Conservation (phyloP, 2,329 filamentous ascomycete species). For the Seiridium cupressi region DNA sequence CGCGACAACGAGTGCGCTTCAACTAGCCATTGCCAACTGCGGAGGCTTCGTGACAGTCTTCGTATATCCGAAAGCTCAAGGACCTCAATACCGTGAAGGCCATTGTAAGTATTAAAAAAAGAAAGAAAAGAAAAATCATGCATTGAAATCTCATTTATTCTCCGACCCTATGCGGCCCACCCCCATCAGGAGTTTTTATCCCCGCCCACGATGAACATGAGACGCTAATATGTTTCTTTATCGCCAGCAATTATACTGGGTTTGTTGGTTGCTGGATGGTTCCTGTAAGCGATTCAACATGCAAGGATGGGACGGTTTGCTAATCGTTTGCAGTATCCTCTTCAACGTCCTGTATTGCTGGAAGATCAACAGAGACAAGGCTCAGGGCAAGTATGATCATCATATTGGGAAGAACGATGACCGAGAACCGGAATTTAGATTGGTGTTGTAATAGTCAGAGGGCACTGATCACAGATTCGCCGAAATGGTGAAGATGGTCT, state of each 20-base stretch:
- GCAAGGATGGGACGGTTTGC: not conserved
- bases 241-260: constrained; percentile 51
- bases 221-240: too few relatives aligned
- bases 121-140: too few relatives aligned
- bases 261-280: constrained; percentile 60
- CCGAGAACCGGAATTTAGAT: constrained; percentile 59
- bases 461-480: too few relatives aligned
- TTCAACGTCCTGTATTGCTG: constrained; percentile 60
- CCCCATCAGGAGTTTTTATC: too few relatives aligned
- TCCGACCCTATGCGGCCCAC: too few relatives aligned
- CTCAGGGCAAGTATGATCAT: constrained; percentile 54
- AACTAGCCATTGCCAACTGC: constrained; percentile 65
- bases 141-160: too few relatives aligned
- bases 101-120: constrained; percentile 32
- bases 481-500: too few relatives aligned
- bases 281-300: constrained; percentile 50
- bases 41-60: constrained; percentile 67
- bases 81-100: constrained; percentile 57
- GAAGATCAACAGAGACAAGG: constrained; percentile 65
- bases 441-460: constrained; percentile 47
- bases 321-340: constrained; percentile 37
- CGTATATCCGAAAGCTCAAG: constrained; percentile 56
- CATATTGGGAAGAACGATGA: constrained; percentile 60
- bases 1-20: constrained; percentile 63
- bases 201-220: too few relatives aligned